These are phyloP conservation scores for Platanthera zijinensis DNA, from an alignment of 106 monocot species.

Conservation along the genomic window DNA sequence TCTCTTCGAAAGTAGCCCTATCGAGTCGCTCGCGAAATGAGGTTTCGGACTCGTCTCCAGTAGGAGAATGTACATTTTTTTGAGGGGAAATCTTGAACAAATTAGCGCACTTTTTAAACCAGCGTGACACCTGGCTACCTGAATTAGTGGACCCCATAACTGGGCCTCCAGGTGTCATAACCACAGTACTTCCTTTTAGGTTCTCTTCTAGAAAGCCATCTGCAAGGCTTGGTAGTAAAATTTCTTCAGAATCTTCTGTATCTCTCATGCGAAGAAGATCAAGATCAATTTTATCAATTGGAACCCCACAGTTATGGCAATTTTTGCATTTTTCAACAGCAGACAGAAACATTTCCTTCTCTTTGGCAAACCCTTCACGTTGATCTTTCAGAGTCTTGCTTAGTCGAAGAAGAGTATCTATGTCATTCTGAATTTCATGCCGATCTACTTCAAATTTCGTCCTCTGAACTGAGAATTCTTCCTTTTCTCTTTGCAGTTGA, in stretches of 20 bases:
- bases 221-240: constrained; percentile 51
- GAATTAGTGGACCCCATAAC: constrained; percentile 25
- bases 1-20: constrained; percentile 23
- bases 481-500: constrained; percentile 48
- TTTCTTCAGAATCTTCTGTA: constrained; percentile 31
- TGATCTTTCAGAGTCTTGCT: constrained; percentile 65
- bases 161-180: constrained; percentile 23
- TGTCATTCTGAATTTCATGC: constrained; percentile 70
- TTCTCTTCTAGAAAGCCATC: constrained; percentile 30
- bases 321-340: constrained; percentile 40
- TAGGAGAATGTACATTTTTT: constrained; percentile 24
- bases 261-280: constrained; percentile 14
- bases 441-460: constrained; percentile 57
- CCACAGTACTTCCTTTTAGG: constrained; percentile 18
- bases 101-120: constrained; percentile 61
- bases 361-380: constrained; percentile 60
- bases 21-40: constrained; percentile 25
- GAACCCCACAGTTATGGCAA: constrained; percentile 62
- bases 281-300: constrained; percentile 36
- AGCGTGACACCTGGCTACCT: constrained; percentile 42
- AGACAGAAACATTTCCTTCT: constrained; percentile 54
- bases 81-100: constrained; percentile 75
- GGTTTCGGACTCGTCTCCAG: constrained; percentile 2
- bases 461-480: constrained; percentile 32
- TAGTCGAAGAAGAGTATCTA: constrained; percentile 55